phyloP scores from a whole-genome alignment of 768 basidiomycete species.

The Lactifluus rugatus region DNA sequence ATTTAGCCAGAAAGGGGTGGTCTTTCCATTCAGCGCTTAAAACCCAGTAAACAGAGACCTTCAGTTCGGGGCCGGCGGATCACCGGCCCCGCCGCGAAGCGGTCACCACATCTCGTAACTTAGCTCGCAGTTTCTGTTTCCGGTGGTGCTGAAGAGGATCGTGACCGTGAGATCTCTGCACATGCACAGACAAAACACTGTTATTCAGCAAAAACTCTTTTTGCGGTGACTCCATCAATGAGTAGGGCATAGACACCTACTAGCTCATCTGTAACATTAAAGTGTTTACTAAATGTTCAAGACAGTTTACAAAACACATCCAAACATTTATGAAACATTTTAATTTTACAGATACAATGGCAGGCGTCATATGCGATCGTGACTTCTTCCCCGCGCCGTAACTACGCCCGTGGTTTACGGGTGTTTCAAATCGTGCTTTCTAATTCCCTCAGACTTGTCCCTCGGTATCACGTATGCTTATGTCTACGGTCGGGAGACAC shows the following conservation, averaged over 20 bases:
- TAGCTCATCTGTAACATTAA: constrained; percentile 34
- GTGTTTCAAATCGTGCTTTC: background rate
- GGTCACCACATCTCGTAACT: too few relatives aligned
- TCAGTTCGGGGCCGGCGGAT: too few relatives aligned
- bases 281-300: background rate
- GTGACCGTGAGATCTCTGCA: too few relatives aligned
- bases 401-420: background rate
- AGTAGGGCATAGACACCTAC: background rate
- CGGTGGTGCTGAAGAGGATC: too few relatives aligned
- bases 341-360: background rate
- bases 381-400: background rate
- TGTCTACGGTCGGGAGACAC: background rate
- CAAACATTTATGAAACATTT: background rate
- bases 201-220: background rate
- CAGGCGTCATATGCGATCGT: constrained; percentile 23
- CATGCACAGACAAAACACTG: too few relatives aligned
- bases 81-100: too few relatives aligned
- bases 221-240: background rate
- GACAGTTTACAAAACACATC: background rate
- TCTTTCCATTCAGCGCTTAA: too few relatives aligned
- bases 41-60: background rate
- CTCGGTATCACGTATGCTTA: background rate
- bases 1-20: background rate
- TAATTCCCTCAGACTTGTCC: background rate
- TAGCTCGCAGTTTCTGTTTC: too few relatives aligned